Evolutionary conservation across 208 protist species (phyloP).

Genomic region (Trypanosoma rangeli): DNA sequence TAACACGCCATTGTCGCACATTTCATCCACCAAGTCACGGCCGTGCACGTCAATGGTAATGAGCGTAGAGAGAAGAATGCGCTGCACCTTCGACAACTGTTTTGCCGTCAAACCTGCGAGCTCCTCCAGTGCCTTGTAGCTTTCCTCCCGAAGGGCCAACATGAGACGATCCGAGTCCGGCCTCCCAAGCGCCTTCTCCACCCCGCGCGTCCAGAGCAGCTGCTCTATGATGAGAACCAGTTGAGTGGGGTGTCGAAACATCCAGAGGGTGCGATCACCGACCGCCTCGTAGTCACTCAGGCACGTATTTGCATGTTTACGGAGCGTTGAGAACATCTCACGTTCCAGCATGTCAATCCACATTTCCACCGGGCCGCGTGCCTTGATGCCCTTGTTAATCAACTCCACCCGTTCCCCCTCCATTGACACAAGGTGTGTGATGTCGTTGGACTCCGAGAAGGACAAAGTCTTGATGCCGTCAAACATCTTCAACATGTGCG

Average conservation of each 20-base stretch:
- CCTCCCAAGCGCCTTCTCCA: conserved; percentile 90
- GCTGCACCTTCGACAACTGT: conserved; percentile 90
- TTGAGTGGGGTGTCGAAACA: conserved; percentile 93
- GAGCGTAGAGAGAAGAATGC: conserved; percentile 93
- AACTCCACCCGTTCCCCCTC: conserved; percentile 90
- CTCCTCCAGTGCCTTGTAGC: conserved; percentile 87
- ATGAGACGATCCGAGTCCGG: conserved; percentile 76
- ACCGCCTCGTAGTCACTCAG: conserved; percentile 87
- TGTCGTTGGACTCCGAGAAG: conserved; percentile 81
- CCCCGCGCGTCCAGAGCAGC: conserved; percentile 93
- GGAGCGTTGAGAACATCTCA: conserved; percentile 93
- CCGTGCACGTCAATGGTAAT: conserved; percentile 98
- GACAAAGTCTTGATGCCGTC: conserved; percentile 93
- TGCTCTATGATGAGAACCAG: conserved; percentile 94
- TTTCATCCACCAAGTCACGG: conserved; percentile 94
- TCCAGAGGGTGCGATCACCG: conserved; percentile 85
- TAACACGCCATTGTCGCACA: conserved; percentile 90
- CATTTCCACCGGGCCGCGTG: conserved; percentile 92
- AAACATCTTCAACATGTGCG: conserved; percentile 98
- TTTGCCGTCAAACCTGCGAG: conserved; percentile 90
- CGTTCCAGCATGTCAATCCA: conserved; percentile 96
- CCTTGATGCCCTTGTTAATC: conserved; percentile 94
- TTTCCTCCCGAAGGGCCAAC: conserved; percentile 61
- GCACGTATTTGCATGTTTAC: conserved; percentile 82
- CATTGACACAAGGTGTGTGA: conserved; percentile 92